Conservation (phyloP, 1,284 basidiomycete genomes). For the Microbotryum intermedium region DNA sequence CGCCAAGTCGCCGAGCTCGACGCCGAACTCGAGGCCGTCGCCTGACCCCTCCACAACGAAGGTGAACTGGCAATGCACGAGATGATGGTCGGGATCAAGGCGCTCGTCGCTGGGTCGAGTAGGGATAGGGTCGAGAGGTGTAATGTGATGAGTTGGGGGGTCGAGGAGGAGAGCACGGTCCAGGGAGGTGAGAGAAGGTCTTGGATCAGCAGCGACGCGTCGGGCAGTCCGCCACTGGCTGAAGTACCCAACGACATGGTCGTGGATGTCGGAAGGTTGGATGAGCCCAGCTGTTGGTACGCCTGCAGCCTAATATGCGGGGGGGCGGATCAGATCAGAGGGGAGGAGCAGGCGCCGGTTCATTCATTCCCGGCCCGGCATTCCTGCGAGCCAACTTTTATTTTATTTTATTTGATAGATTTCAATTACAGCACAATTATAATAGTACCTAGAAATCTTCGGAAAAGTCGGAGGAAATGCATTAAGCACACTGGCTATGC, state of each 20-base stretch:
- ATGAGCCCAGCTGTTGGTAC: too few species aligned
- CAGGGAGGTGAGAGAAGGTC: constrained; percentile 22
- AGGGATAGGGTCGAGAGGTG: constrained; percentile 15
- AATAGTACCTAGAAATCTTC: too few species aligned
- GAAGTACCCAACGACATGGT: background rate
- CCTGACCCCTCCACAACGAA: constrained; percentile 6
- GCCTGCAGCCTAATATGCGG: too few species aligned
- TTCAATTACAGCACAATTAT: too few species aligned
- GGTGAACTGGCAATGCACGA: constrained; percentile 11
- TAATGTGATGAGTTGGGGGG: constrained; percentile 8
- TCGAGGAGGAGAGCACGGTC: background rate
- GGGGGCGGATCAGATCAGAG: too few species aligned
- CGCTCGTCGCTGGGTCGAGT: constrained; percentile 6
- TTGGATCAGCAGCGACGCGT: constrained; percentile 22
- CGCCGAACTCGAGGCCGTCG: background rate
- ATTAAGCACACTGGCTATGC: too few species aligned
- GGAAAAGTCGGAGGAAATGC: too few species aligned
- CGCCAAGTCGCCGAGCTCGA: background rate
- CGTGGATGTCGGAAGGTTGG: too few species aligned
- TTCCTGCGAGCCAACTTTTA: too few species aligned
- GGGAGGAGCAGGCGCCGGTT: too few species aligned
- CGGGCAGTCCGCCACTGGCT: constrained; percentile 1
- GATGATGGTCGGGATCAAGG: constrained; percentile 13
- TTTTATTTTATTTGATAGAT: too few species aligned
- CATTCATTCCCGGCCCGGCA: too few species aligned